phyloP scores from a whole-genome alignment of 1,284 basidiomycete genomes.

The Neonothopanus nambi region DNA sequence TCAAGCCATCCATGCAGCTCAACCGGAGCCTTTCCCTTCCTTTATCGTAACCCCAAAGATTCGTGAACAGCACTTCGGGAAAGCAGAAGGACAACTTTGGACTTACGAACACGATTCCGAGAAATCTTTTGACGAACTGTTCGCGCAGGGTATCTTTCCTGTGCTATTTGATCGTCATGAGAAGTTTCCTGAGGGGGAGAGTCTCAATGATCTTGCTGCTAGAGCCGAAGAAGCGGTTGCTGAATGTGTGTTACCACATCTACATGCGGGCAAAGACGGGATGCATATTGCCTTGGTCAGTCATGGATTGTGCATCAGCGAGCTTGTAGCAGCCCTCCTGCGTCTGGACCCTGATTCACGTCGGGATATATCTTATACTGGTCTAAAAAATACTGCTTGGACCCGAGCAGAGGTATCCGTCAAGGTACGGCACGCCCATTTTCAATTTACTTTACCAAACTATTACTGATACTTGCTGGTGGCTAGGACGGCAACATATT shows the following conservation, averaged over 20 bases:
- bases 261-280: conserved; percentile 36
- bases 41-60: conserved; percentile 51
- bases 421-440: conserved; percentile 33
- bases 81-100: conserved; percentile 67
- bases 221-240: conserved; percentile 57
- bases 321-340: conserved; percentile 53
- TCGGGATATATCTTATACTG: conserved; percentile 41
- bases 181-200: conserved; percentile 71
- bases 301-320: conserved; percentile 73
- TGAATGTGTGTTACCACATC: conserved; percentile 60
- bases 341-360: conserved; percentile 43
- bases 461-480: background rate
- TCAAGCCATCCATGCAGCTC: conserved; percentile 52
- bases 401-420: conserved; percentile 50
- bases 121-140: conserved; percentile 43
- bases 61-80: conserved; percentile 67
- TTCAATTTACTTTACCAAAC: background rate
- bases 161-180: conserved; percentile 47
- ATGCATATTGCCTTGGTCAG: conserved; percentile 67
- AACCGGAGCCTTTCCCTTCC: conserved; percentile 50
- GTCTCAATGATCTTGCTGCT: conserved; percentile 58
- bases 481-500: conserved; percentile 3
- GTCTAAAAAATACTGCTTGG: conserved; percentile 67
- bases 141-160: conserved; percentile 48
- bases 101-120: conserved; percentile 30